Evolutionary conservation across 208 protist species (phyloP), one percentile per base, ranked within the genome.

Genomic region (Sergeia podlipaevii): DNA sequence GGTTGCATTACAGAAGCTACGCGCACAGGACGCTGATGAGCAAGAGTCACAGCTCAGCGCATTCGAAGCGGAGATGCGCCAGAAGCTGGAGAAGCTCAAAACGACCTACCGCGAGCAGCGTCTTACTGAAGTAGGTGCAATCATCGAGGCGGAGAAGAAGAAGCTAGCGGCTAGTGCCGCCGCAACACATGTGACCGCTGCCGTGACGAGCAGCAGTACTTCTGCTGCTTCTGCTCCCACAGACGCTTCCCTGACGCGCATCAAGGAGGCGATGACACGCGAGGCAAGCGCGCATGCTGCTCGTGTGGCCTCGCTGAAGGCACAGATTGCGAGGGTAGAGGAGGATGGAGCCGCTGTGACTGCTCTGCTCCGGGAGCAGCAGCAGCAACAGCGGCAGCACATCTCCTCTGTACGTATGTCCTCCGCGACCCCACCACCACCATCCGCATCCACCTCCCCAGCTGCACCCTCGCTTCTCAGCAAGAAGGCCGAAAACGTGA

Each of bases 41-140:
- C 52, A 72, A 10, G 61, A 74, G 17, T 21, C 20, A 8, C 59
- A 60, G 37, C 28, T 55, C 30, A 32, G 44, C 58, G 32, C n/a
- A 30, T 50, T 75, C 38, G 44, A 44, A 37, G 37, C 20, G 24
- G 26, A 44, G 18, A 74, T 52, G 7, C 29, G 57, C 33, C 37
- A 34, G 20, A 49, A 76, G 21, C 43, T 88, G 20, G 60, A 69
- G 32, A 42, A 32, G 34, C 42, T 70, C 43, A 59, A 64, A 37
- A 24, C 39, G 23, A 18, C 20, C 11, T 78, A 82, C 52, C 56
- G 70, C 33, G 32, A 50, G 13, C 32, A 48, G 13, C 65, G 65
- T 10, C 48, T 75, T 5, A 50, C 26, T 6, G 65, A 38, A 17
- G 64, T 47, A 11, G 42, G 10, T 8, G 42, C 42, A 21, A 47